Base-by-base conservation (phyloP, 1,284 basidiomycete genomes). In the Athelia psychrophila region DNA sequence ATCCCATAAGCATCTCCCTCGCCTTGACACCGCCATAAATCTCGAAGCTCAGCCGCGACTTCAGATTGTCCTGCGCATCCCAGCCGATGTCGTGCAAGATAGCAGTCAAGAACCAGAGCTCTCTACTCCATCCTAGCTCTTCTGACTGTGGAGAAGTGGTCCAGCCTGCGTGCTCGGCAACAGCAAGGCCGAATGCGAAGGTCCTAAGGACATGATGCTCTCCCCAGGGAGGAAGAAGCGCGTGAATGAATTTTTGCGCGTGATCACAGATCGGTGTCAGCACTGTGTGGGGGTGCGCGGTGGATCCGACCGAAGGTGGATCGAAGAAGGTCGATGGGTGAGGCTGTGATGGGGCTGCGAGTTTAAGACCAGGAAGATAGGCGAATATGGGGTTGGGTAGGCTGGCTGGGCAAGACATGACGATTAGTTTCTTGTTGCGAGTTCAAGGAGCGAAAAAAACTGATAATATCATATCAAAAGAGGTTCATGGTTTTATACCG, bases 21-120 rank as follows among this genome's bases (percentile, higher is more conserved):
- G 48, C 48, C 48, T 49, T 49, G 36, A 49, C 36, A 4, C 48
- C 48, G 24, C 48, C 48, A 18, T 33, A 48, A 10, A 48, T 48
- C 27, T 48, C 47, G 35, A 48, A 48, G 36, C 48, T 49, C 4
- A 49, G 23, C 6, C 19, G 12, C 3, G 33, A 20, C 18, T 15
- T 12, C 36, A 36, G 32, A 5, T 20, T 8, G 5, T 42, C 23
- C 22, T 36, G 32, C 15, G 32, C 24, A 18, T 42, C 48, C 48
- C 48, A 49, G 15, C 32, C 48, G 23, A 49, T 40, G 25, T 49
- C 48, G 48, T 49, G 48, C 35, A 49, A 13, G 19, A 49, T 19
- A 16, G 36, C 48, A 20, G 36, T 36, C 9, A 49, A 19, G 48
- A 49, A 49, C 36, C 48, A 49, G 9, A 40, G 32, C 36, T 49